Conservation (phyloP, 2,329 filamentous ascomycete species). For the Fusarium staphyleae region DNA sequence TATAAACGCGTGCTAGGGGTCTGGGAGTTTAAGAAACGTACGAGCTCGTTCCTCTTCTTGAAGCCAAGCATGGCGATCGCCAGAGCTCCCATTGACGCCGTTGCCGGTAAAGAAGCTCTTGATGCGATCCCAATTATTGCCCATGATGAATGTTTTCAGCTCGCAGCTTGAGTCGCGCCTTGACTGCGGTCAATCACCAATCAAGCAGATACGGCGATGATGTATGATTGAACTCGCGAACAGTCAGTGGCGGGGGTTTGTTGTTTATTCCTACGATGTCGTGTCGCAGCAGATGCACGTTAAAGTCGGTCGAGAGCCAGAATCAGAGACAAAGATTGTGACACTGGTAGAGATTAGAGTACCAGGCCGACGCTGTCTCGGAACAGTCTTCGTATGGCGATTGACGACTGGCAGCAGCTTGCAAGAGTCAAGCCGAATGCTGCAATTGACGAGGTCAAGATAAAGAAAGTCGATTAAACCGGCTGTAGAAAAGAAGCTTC, state of each 20-base stretch:
- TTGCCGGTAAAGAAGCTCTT: conserved; percentile 43
- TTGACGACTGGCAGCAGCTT: conserved; percentile 33
- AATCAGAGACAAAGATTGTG: conserved; percentile 11
- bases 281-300: conserved; percentile 24
- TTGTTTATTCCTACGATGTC: conserved; percentile 13
- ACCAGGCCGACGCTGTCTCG: conserved; percentile 24
- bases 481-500: conserved; percentile 1
- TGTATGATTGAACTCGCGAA: background rate
- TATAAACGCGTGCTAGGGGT: background rate
- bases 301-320: conserved; percentile 5
- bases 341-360: background rate
- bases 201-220: background rate
- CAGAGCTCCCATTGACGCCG: conserved; percentile 29
- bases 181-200: background rate
- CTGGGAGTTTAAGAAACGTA: conserved; percentile 43
- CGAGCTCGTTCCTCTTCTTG: conserved; percentile 55
- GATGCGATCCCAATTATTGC: conserved; percentile 41
- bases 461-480: background rate
- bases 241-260: conserved; percentile 2
- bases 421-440: conserved; percentile 10
- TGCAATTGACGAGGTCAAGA: conserved; percentile 2
- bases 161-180: conserved; percentile 1
- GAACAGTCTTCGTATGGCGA: conserved; percentile 24
- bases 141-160: conserved; percentile 28
- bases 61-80: conserved; percentile 46